phyloP scores from a whole-genome alignment of 148 eudicot species.

The Rhododendron williamsianum region DNA sequence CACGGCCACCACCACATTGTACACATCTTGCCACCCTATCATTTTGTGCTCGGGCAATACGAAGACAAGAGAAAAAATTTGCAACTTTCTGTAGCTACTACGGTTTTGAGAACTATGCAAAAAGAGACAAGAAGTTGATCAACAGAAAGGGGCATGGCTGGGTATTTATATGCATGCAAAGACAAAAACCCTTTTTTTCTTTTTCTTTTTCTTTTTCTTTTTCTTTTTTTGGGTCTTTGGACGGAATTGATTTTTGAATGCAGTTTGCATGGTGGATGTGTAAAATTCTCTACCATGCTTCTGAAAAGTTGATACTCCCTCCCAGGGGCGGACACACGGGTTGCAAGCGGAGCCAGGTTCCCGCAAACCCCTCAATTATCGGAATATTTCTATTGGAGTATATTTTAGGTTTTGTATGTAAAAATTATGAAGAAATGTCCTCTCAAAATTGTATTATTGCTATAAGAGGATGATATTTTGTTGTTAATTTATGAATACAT shows the following conservation, averaged over 20 bases:
- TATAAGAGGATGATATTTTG: too few relatives aligned
- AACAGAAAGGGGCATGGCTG: background rate
- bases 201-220: background rate
- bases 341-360: too few relatives aligned
- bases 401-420: too few relatives aligned
- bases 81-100: background rate
- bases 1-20: conserved; percentile 69
- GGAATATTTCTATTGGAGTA: too few relatives aligned
- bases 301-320: background rate
- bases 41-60: conserved; percentile 16
- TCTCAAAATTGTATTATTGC: too few relatives aligned
- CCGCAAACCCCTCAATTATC: too few relatives aligned
- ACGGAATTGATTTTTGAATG: background rate
- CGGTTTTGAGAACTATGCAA: background rate
- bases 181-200: background rate
- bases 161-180: background rate
- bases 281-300: background rate
- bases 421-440: too few relatives aligned
- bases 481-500: too few relatives aligned
- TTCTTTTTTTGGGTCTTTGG: background rate
- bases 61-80: background rate
- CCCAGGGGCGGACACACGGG: too few relatives aligned
- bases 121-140: background rate
- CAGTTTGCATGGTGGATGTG: background rate
- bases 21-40: conserved; percentile 73